Evolutionary conservation across 306 rosid genomes (phyloP).

Genomic region (Alnus glutinosa): DNA sequence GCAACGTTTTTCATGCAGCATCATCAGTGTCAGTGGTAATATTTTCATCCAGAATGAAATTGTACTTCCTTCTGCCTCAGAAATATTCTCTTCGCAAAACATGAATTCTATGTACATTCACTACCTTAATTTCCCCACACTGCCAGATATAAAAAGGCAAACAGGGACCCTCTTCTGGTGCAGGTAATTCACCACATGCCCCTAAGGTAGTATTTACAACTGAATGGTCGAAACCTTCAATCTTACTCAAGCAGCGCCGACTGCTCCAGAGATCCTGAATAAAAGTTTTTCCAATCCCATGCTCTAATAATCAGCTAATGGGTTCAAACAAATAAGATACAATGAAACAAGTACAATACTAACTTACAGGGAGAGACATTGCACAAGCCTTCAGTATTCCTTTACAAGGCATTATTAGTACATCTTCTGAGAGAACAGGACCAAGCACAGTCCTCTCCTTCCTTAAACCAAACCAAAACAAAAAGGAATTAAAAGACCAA

Average conservation of each 20-base stretch:
- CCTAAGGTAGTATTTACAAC: conserved; percentile 69
- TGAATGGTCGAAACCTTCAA: conserved; percentile 85
- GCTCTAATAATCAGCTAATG: conserved; percentile 9
- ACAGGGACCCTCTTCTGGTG: conserved; percentile 58
- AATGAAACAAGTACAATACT: background rate
- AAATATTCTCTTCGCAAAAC: conserved; percentile 11
- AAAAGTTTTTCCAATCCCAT: conserved; percentile 14
- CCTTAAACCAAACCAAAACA: conserved; percentile 48
- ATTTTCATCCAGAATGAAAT: conserved; percentile 18
- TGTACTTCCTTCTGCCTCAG: conserved; percentile 6
- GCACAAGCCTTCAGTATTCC: conserved; percentile 82
- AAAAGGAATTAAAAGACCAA: background rate
- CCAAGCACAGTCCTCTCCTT: conserved; percentile 62
- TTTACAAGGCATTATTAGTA: conserved; percentile 64
- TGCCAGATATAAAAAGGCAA: conserved; percentile 78
- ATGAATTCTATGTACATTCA: conserved; percentile 18
- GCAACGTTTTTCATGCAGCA: conserved; percentile 32
- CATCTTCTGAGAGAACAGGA: conserved; percentile 68
- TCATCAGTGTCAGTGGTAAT: conserved; percentile 8
- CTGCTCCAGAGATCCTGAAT: conserved; percentile 89
- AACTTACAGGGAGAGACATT: conserved; percentile 79
- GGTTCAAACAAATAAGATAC: conserved; percentile 6
- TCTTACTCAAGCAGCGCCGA: conserved; percentile 57
- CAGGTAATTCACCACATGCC: conserved; percentile 67
- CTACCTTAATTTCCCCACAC: conserved; percentile 73